Evolutionary conservation across 345 rosid genomes (phyloP).

Genomic region (Pistacia vera): DNA sequence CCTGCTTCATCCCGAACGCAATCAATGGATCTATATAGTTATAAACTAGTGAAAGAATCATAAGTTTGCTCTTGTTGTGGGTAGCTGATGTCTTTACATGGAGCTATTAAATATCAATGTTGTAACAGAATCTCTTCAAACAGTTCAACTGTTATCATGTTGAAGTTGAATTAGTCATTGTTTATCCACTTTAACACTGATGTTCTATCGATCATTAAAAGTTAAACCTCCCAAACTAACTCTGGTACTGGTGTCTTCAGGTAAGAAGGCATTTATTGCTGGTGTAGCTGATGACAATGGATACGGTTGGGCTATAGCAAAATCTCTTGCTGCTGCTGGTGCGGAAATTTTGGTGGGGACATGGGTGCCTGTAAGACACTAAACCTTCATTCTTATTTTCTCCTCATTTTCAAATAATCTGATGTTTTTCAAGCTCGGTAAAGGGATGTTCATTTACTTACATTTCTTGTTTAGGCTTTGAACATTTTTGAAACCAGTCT

Average conservation of each 20-base stretch:
- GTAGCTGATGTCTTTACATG: background rate
- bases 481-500: conserved; percentile 93
- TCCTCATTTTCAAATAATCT: background rate
- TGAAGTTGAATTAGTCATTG: background rate
- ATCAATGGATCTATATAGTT: too few species aligned
- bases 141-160: too few species aligned
- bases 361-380: conserved; percentile 92
- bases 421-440: background rate
- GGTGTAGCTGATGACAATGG: conserved; percentile 98
- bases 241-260: conserved; percentile 38
- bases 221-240: background rate
- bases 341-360: conserved; percentile 97
- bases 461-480: conserved; percentile 64
- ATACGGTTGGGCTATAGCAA: conserved; percentile 99
- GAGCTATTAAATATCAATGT: too few species aligned
- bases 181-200: too few species aligned
- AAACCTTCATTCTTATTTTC: background rate
- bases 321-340: conserved; percentile 98
- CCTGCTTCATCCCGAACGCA: too few species aligned
- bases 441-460: conserved; percentile 22
- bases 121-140: too few species aligned
- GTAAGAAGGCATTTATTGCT: conserved; percentile 94
- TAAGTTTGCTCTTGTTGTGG: background rate
- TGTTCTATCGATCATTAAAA: background rate
- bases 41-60: background rate